Conservation (phyloP, 345 rosid species). For the Schrenkiella parvula region DNA sequence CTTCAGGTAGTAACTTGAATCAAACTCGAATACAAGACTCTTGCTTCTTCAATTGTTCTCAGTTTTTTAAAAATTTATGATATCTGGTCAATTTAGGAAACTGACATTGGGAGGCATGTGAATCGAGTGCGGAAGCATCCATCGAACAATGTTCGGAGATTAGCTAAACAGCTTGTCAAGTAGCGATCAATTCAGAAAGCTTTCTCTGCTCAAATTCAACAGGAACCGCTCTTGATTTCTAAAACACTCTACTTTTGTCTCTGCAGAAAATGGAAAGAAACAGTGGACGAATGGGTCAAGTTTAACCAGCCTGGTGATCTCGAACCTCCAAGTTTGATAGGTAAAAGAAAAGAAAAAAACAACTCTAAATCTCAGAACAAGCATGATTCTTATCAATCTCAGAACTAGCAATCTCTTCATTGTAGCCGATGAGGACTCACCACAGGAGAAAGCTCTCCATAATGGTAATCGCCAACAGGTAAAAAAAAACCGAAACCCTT, state of each 20-base stretch:
- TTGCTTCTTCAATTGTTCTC: not conserved
- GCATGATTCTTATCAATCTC: not conserved
- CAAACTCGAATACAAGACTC: not conserved
- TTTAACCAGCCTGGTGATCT: conserved; percentile 72
- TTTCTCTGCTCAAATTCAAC: not conserved
- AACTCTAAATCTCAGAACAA: conserved; percentile 6
- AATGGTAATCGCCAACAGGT: conserved; percentile 85
- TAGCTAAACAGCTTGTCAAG: conserved; percentile 84
- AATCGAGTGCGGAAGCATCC: conserved; percentile 70
- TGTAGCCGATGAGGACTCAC: conserved; percentile 86
- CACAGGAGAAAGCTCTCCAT: conserved; percentile 64
- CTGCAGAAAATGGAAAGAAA: conserved; percentile 90
- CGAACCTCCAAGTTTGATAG: conserved; percentile 68
- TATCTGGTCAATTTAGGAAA: conserved; percentile 20
- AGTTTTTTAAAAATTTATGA: not conserved
- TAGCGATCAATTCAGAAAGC: conserved; percentile 9
- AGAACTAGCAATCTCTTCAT: conserved; percentile 13
- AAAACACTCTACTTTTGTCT: not conserved
- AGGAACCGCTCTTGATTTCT: not conserved
- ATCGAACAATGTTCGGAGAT: conserved; percentile 64
- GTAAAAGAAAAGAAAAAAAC: conserved; percentile 35
- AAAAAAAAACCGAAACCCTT: conserved; percentile 6
- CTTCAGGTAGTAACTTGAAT: conserved; percentile 52
- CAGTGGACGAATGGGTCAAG: conserved; percentile 90
- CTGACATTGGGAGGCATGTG: conserved; percentile 41